phyloP scores from a whole-genome alignment of 192 early-diverging fungal genomes.

The Lobosporangium transversale region DNA sequence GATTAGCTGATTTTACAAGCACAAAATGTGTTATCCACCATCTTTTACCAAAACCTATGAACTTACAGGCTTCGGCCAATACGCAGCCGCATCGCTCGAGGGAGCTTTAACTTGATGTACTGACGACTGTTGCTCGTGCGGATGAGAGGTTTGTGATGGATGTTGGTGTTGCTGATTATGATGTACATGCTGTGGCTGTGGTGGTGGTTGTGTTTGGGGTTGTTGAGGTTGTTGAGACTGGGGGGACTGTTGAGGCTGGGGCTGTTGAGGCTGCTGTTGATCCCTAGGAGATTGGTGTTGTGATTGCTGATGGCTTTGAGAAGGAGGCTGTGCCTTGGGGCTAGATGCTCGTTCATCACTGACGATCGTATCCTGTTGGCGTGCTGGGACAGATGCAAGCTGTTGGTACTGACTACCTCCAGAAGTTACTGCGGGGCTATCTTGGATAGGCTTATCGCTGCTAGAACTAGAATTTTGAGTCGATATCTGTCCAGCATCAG shows the following conservation, averaged over 20 bases:
- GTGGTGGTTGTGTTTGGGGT: constrained; percentile 5
- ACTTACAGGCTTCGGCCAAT: constrained; percentile 26
- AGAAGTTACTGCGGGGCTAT: not conserved
- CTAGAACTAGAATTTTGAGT: not conserved
- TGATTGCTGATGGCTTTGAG: not conserved
- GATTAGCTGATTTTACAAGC: no score
- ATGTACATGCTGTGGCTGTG: not conserved
- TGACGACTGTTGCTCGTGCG: not conserved
- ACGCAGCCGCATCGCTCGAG: constrained; percentile 2
- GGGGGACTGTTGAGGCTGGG: not conserved
- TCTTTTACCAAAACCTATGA: not conserved
- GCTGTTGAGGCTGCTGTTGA: constrained; percentile 1
- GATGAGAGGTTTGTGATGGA: not conserved
- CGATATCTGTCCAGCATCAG: not conserved
- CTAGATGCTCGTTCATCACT: not conserved
- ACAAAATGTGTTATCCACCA: not conserved
- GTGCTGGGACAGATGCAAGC: not conserved
- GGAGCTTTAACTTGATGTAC: constrained; percentile 1
- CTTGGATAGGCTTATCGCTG: not conserved
- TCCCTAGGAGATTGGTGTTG: no score
- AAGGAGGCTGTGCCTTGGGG: not conserved
- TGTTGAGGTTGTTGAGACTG: constrained; percentile 3
- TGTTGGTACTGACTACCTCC: constrained; percentile 3
- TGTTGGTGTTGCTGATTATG: constrained; percentile 17
- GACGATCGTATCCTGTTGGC: constrained; percentile 2